Conservation (phyloP, 1,284 basidiomycete species). For the Lignosus rhinocerotis region DNA sequence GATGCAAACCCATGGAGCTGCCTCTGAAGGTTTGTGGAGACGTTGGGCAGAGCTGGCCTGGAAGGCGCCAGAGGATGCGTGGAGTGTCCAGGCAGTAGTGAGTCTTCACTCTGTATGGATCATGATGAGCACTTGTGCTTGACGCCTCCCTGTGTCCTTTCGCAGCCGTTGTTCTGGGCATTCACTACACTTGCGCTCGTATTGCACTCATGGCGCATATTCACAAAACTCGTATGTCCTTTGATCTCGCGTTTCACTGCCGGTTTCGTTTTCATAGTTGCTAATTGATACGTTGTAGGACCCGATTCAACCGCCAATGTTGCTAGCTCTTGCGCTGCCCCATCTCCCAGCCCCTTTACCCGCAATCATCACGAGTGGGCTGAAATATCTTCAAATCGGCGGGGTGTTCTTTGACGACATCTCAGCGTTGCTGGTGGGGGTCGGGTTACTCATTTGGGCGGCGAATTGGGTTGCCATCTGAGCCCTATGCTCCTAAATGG, state of each 20-base stretch:
- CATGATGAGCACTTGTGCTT: not conserved
- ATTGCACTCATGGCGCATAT: slow-evolving; percentile 69
- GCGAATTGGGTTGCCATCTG: slow-evolving; percentile 46
- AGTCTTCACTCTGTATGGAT: slow-evolving; percentile 26
- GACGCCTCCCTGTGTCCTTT: slow-evolving; percentile 6
- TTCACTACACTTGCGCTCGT: slow-evolving; percentile 70
- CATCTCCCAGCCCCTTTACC: slow-evolving; percentile 66
- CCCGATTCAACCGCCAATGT: slow-evolving; percentile 53
- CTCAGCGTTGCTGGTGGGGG: slow-evolving; percentile 60
- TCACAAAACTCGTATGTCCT: slow-evolving; percentile 61
- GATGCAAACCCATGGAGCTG: slow-evolving; percentile 24
- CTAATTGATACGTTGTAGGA: slow-evolving; percentile 42
- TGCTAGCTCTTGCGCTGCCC: slow-evolving; percentile 61
- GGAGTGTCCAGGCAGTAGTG: slow-evolving; percentile 59
- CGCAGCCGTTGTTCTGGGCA: slow-evolving; percentile 77
- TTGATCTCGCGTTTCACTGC: not conserved
- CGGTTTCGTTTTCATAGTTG: not conserved
- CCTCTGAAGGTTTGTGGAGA: slow-evolving; percentile 41
- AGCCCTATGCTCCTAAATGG: slow-evolving; percentile 4
- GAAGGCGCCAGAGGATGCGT: slow-evolving; percentile 33
- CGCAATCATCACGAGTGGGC: slow-evolving; percentile 54
- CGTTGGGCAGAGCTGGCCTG: slow-evolving; percentile 58
- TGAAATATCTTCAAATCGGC: slow-evolving; percentile 69
- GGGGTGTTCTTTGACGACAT: slow-evolving; percentile 68
- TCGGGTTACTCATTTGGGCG: slow-evolving; percentile 59